Evolutionary conservation across 202 grass and related monocot genomes (phyloP).

Genomic region (Bolboschoenoplectus hybrid): DNA sequence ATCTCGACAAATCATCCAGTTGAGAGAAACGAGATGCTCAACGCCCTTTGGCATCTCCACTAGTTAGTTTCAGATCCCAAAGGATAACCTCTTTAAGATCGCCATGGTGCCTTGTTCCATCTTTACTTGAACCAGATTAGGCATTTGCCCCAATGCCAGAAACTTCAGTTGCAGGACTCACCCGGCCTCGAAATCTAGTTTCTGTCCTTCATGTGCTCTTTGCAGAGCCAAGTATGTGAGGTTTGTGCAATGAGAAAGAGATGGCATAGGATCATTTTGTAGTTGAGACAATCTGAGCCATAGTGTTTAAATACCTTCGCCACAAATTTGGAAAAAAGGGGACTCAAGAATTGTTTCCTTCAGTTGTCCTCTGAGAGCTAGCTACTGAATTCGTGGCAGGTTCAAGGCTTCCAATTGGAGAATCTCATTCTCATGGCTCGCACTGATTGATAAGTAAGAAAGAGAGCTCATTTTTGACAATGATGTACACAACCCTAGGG

Average conservation of each 20-base stretch:
- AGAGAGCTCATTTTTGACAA: constrained; percentile 40
- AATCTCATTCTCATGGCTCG: constrained; percentile 18
- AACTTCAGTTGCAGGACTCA: constrained; percentile 42
- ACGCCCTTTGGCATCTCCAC: not conserved
- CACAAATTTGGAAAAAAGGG: constrained; percentile 29
- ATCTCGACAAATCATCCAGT: constrained; percentile 22
- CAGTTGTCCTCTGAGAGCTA: constrained; percentile 5
- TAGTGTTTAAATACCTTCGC: constrained; percentile 23
- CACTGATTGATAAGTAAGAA: constrained; percentile 31
- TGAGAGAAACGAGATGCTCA: constrained; percentile 20
- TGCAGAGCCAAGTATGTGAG: constrained; percentile 34
- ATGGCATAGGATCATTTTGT: constrained; percentile 12
- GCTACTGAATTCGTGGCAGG: constrained; percentile 27
- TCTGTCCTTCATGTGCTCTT: constrained; percentile 15
- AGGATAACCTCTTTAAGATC: not conserved
- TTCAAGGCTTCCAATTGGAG: constrained; percentile 22
- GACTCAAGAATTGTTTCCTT: not conserved
- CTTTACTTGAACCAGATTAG: not conserved
- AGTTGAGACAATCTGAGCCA: constrained; percentile 37
- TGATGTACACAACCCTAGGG: constrained; percentile 32
- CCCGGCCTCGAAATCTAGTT: constrained; percentile 5
- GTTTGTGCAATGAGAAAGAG: constrained; percentile 32
- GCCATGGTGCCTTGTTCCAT: not conserved
- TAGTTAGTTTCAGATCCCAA: not conserved
- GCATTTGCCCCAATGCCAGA: not conserved